Evolutionary conservation across 2,329 filamentous ascomycete genomes (phyloP), one percentile per base, ranked within the genome.

Genomic region (Paramyrothecium roridum): DNA sequence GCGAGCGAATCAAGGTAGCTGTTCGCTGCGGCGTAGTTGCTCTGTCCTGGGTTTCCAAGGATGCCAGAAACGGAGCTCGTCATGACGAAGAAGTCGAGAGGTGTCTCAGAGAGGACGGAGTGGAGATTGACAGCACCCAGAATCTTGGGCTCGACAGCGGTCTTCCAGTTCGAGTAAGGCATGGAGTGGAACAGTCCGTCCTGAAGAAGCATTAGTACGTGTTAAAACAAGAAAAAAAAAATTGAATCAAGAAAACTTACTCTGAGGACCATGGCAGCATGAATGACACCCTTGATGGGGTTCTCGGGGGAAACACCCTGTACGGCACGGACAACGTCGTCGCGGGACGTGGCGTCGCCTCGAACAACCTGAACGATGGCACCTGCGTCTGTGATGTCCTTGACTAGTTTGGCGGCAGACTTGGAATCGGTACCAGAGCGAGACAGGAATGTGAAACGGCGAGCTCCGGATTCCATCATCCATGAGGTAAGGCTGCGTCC

Each of bases 1-100:
- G 59, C 58, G 2, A 65, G 54, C 3, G 57, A 56, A 33, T 65
- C 63, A 8, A 70, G 67, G 60, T 66, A 73, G 1, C 61, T 58
- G 37, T 65, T 63, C 12, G 63, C 68, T 0, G 69, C 68, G 0
- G 69, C 59, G 57, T 79, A 79, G 57, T 75, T 76, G 48, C 66
- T 63, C 51, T 76, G 73, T 2, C 61, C 63, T 7, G 64, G 56
- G 19, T 63, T 64, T 1, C 71, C 73, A 4, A 70, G 49, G 7
- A 72, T 57, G 13, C 67, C 68, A 1, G 65, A 62, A 34, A 71
- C 54, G 8, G 73, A 76, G 12, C 68, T 70, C 1, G 69, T 57
- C 56, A 69, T 59, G 48, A 69, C 50, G 56, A 72, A 76, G 62
- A 77, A 75, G 57, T 73, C 68, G 3, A 72, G 53, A 54, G 33